Percentiles rank a stretch among this genome's conserved stretches.
Evolutionary conservation across 257 asterid genomes (phyloP).

Genomic region (Knoxia roxburghii): DNA sequence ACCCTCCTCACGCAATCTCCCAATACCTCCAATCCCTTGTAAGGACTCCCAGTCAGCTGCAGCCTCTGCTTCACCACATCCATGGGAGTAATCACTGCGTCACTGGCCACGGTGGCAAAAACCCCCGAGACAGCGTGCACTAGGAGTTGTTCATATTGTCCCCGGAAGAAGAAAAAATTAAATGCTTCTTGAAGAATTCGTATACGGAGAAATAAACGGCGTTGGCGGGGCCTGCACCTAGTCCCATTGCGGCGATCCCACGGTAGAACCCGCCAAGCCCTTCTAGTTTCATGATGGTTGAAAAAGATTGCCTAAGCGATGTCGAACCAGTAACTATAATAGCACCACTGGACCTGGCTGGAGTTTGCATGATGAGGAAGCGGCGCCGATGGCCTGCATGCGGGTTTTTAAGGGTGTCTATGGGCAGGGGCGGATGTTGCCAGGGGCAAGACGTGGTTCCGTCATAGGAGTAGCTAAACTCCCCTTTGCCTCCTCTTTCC

Average conservation of each 20-base stretch:
- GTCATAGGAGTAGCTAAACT: too few species aligned
- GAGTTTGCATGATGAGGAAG: constrained; percentile 36
- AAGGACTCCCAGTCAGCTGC: constrained; percentile 59
- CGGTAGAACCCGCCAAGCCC: constrained; percentile 43
- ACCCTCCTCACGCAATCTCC: constrained; percentile 53
- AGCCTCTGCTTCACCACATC: constrained; percentile 67
- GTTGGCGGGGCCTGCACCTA: constrained; percentile 64
- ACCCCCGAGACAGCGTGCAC: constrained; percentile 54
- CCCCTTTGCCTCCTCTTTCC: too few species aligned
- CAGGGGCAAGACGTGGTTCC: constrained; percentile 61
- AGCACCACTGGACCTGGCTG: too few species aligned
- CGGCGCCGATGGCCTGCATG: constrained; percentile 49
- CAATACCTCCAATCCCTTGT: constrained; percentile 50
- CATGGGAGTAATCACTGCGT: constrained; percentile 63
- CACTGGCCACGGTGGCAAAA: constrained; percentile 47
- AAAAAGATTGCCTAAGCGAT: constrained; percentile 35
- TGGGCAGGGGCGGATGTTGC: constrained; percentile 63
- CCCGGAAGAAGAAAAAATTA: constrained; percentile 28
- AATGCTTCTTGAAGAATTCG: constrained; percentile 36
- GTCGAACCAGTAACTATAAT: constrained; percentile 3
- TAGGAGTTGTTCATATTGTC: constrained; percentile 30
- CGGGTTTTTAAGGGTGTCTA: constrained; percentile 61
- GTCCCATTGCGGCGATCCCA: constrained; percentile 58
- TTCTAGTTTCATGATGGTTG: constrained; percentile 40
- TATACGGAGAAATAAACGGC: constrained; percentile 63